Base-by-base conservation (phyloP, 768 basidiomycete genomes). In the Fomitopsis pulvina region DNA sequence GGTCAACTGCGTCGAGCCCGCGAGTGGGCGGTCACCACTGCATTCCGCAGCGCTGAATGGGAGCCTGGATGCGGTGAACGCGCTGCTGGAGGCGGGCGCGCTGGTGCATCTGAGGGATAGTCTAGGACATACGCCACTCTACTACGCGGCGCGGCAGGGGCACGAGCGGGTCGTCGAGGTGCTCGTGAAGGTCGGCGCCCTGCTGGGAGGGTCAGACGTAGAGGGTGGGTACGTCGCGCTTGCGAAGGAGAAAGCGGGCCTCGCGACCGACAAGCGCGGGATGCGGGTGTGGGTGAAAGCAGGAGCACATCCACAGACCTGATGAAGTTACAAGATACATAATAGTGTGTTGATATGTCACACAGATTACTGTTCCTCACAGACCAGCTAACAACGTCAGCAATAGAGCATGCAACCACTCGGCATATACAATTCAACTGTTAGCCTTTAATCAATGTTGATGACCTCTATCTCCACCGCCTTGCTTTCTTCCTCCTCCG, bases 91-190 rank as follows among this genome's bases (percentile, higher is more conserved):
- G 52, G 79, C 80, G 0, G 91, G 91, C 4, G 88, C 90, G 1
- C 69, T 90, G 12, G 91, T 93, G 20, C 91, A 94, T 64, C 69
- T 87, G 8, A 75, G 92, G 48, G 92, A 94, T 63, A 62, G 66
- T 1, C 71, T 92, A 40, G 92, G 88, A 2, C 90, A 92, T 59
- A 92, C 91, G 12, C 77, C 88, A 2, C 69, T 92, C 14, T 92
- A 92, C 66, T 87, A 91, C 66, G 88, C 90, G 47, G 85, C 87
- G 24, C 77, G 90, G 21, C 83, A 87, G 61, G 76, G 83, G 1
- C 78, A 87, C 56, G 71, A 72, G 47, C 67, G 67, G 12, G 69
- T 81, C 4, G 88, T 89, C 2, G 76, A 81, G 30, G 56, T 77
- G 38, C 74, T 93, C 22, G 71, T 87, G 14, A 79, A 76, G 60